Evolutionary conservation across 257 asterid genomes (phyloP).

Genomic region (Coffea eugenioides): DNA sequence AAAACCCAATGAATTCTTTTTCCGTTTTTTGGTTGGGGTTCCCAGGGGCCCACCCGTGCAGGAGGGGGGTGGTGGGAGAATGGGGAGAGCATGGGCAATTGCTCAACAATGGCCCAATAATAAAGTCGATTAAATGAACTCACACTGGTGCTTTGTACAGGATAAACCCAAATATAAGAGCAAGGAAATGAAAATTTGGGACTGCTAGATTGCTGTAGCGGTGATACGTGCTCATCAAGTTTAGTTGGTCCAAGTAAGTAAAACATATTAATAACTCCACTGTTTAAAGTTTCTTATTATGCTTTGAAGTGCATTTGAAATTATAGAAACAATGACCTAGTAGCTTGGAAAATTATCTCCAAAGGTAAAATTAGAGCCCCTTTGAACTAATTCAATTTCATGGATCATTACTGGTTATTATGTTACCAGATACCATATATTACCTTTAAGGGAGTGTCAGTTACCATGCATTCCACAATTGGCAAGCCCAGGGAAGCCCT

Average conservation of each 20-base stretch:
- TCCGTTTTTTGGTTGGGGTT: neutral
- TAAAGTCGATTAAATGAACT: too few species aligned
- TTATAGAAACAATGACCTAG: neutral
- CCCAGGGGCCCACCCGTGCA: too few species aligned
- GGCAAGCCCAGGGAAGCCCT: constrained; percentile 97
- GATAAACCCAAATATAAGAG: neutral
- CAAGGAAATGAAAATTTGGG: neutral
- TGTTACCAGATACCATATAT: neutral
- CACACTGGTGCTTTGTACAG: neutral
- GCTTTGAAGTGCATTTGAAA: neutral
- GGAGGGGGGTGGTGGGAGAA: too few species aligned
- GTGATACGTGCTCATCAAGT: constrained; percentile 4
- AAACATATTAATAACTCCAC: neutral
- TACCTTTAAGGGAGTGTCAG: constrained; percentile 85
- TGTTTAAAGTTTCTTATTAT: neutral
- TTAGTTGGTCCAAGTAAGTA: neutral
- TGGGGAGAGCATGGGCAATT: too few species aligned
- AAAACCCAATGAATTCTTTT: neutral
- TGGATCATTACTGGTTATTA: neutral
- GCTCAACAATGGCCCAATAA: neutral
- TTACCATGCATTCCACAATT: constrained; percentile 59
- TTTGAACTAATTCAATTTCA: neutral
- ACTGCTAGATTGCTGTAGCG: neutral
- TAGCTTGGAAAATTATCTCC: neutral
- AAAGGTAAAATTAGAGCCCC: neutral